phyloP scores from a whole-genome alignment of 2,329 filamentous ascomycete genomes.

The Claviceps sp. region DNA sequence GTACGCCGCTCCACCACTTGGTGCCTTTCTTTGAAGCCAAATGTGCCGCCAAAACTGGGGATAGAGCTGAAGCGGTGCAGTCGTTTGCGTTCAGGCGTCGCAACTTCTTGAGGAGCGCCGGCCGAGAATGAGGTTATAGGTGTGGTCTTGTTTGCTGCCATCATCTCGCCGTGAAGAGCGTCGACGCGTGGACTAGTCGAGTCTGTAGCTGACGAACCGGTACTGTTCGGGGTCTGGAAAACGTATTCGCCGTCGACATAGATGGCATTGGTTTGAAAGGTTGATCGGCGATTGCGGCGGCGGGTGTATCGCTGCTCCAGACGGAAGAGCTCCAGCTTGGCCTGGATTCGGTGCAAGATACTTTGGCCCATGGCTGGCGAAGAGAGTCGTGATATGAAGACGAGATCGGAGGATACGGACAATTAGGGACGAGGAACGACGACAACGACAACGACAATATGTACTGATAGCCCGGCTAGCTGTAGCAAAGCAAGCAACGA shows the following conservation, averaged over 20 bases:
- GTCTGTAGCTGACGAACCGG: conserved; percentile 38
- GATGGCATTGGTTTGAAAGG: conserved; percentile 75
- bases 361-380: conserved; percentile 32
- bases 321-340: conserved; percentile 78
- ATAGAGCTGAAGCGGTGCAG: conserved; percentile 43
- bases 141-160: conserved; percentile 12
- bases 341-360: conserved; percentile 46
- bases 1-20: conserved; percentile 27
- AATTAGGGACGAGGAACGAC: conserved; percentile 1
- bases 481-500: background rate
- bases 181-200: conserved; percentile 23
- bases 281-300: conserved; percentile 72
- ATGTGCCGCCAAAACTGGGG: conserved; percentile 34
- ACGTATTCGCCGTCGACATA: conserved; percentile 96
- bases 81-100: conserved; percentile 30
- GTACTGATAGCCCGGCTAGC: background rate
- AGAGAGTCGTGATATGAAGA: background rate
- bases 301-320: conserved; percentile 92
- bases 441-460: background rate
- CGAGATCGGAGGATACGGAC: background rate
- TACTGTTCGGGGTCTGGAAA: conserved; percentile 52
- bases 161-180: conserved; percentile 23
- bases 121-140: conserved; percentile 8
- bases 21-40: conserved; percentile 20
- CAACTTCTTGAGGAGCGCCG: conserved; percentile 13